Evolutionary conservation across 768 basidiomycete species (phyloP).

Genomic region (Filobasidium floriforme): DNA sequence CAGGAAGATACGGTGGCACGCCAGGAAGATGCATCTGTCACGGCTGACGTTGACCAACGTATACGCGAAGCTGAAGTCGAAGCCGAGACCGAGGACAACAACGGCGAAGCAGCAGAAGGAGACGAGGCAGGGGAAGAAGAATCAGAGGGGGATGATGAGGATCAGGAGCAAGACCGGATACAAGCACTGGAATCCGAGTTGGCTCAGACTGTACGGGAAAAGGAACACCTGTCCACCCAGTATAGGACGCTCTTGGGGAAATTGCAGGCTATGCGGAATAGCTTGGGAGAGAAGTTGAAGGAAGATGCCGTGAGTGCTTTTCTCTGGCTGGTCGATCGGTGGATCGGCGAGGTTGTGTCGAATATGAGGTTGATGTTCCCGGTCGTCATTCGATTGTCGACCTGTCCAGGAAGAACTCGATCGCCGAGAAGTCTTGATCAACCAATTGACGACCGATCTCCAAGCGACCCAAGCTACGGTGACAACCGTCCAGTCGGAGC

Average conservation of each 20-base stretch:
- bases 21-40: no score
- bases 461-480: conserved; percentile 65
- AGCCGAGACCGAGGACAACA: no score
- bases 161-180: conserved; percentile 21
- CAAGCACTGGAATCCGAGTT: conserved; percentile 64
- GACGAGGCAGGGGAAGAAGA: conserved; percentile 6
- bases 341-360: not conserved
- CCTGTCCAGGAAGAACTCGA: conserved; percentile 99
- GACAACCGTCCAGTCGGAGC: conserved; percentile 71
- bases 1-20: no score
- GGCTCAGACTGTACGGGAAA: conserved; percentile 68
- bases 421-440: conserved; percentile 74
- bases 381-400: no score
- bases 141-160: conserved; percentile 3
- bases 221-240: conserved; percentile 74
- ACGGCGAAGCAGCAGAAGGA: not conserved
- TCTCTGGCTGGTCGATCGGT: not conserved
- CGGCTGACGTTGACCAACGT: no score
- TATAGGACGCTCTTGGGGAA: conserved; percentile 79
- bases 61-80: no score
- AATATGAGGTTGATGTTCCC: conserved; percentile 1
- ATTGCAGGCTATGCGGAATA: conserved; percentile 84
- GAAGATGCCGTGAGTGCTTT: conserved; percentile 77
- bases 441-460: conserved; percentile 67
- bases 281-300: conserved; percentile 84